Conservation (phyloP, 2,329 filamentous ascomycete species). For the Cytospora piceae region DNA sequence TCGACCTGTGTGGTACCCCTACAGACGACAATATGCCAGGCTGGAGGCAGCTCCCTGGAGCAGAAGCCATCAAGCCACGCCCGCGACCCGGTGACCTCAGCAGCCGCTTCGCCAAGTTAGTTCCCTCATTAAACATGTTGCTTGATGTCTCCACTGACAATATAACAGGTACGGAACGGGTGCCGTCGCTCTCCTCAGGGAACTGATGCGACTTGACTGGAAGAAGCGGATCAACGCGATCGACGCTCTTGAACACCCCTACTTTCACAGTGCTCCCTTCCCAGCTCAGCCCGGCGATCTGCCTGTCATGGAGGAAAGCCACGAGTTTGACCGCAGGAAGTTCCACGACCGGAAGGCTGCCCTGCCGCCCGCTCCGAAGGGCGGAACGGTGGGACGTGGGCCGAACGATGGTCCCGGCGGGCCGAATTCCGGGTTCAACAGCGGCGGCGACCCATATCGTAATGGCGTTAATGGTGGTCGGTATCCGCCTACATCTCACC, state of each 20-base stretch:
- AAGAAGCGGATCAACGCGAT: conserved; percentile 86
- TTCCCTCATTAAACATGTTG: too few species aligned
- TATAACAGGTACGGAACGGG: conserved; percentile 62
- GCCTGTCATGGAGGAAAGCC: conserved; percentile 91
- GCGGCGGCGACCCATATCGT: conserved; percentile 52
- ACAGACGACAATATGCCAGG: conserved; percentile 92
- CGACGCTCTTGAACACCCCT: conserved; percentile 89
- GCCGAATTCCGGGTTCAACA: conserved; percentile 55
- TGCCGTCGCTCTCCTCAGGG: conserved; percentile 78
- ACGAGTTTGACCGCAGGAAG: conserved; percentile 93
- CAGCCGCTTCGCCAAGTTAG: conserved; percentile 72
- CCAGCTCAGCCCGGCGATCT: conserved; percentile 84
- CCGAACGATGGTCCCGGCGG: conserved; percentile 49
- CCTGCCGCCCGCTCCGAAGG: conserved; percentile 87
- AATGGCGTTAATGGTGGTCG: conserved; percentile 54
- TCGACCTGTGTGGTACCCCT: conserved; percentile 87
- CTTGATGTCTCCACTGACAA: background rate
- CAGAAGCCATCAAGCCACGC: conserved; percentile 71
- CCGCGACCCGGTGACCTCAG: conserved; percentile 66
- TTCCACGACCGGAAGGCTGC: conserved; percentile 84
- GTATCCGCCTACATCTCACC: conserved; percentile 42
- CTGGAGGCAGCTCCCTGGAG: conserved; percentile 82
- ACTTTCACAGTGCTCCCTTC: conserved; percentile 79
- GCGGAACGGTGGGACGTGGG: conserved; percentile 84
- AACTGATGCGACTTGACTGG: conserved; percentile 89